phyloP scores from a whole-genome alignment of 495 filamentous ascomycete genomes.

The Achaetomiella virescens region DNA sequence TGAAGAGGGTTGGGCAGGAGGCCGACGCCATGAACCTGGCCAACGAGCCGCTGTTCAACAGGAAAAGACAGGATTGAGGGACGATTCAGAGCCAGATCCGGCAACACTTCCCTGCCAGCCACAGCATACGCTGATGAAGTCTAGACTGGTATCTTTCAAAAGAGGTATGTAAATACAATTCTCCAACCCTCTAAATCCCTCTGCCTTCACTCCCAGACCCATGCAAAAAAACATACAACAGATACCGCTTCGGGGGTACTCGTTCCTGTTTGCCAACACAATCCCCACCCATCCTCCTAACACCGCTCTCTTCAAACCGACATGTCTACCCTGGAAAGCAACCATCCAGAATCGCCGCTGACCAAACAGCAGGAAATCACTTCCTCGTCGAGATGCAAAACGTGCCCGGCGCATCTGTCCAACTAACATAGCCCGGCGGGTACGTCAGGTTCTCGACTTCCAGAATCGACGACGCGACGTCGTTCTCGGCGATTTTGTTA shows the following conservation, averaged over 20 bases:
- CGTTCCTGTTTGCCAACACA: neutral
- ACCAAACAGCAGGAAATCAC: conserved; percentile 14
- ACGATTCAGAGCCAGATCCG: neutral
- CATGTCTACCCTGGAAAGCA: neutral
- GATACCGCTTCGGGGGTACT: neutral
- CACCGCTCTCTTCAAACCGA: neutral
- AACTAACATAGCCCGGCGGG: conserved; percentile 79
- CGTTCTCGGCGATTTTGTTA: conserved; percentile 42
- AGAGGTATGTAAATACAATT: conserved; percentile 4
- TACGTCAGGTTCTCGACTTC: conserved; percentile 70
- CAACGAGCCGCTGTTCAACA: conserved; percentile 32
- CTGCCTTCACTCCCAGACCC: neutral
- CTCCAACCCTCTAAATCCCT: neutral
- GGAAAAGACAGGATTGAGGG: conserved; percentile 4
- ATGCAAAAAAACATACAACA: neutral
- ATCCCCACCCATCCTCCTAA: neutral
- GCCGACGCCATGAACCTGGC: conserved; percentile 79
- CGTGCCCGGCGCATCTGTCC: conserved; percentile 75
- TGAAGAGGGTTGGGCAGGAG: conserved; percentile 77
- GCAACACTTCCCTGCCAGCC: no score
- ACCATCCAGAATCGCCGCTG: neutral
- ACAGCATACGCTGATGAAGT: no score
- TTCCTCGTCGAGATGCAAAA: conserved; percentile 90
- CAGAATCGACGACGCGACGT: conserved; percentile 68
- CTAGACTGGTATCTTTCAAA: no score